Conservation (phyloP, 495 filamentous ascomycete genomes). For the Daldinia decipiens region DNA sequence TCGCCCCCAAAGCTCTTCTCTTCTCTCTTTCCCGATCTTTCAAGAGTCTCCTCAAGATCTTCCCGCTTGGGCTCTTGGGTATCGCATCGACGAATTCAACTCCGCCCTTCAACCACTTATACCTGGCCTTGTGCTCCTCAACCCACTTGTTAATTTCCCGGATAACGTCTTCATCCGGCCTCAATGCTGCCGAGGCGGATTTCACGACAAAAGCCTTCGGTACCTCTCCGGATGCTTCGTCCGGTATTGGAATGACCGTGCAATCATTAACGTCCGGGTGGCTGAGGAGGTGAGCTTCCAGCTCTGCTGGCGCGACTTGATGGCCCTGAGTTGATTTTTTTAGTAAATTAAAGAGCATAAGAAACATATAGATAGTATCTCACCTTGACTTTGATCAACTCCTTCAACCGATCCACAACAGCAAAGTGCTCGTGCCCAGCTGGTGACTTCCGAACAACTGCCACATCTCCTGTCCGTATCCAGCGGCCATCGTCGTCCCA, state of each 20-base stretch:
- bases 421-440: constrained; percentile 79
- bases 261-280: constrained; percentile 85
- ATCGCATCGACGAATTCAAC: constrained; percentile 78
- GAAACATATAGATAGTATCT: constrained; percentile 27
- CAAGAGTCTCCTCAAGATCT: constrained; percentile 85
- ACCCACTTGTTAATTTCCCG: constrained; percentile 79
- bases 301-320: constrained; percentile 92
- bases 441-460: constrained; percentile 70
- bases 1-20: constrained; percentile 68
- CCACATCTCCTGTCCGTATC: constrained; percentile 90
- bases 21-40: constrained; percentile 81
- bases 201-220: constrained; percentile 91
- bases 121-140: constrained; percentile 81
- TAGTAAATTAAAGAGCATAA: background rate
- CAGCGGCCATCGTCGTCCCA: constrained; percentile 75
- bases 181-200: constrained; percentile 67
- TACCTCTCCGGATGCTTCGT: constrained; percentile 79
- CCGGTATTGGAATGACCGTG: constrained; percentile 82
- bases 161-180: constrained; percentile 58
- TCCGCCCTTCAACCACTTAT: constrained; percentile 91
- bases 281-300: constrained; percentile 87
- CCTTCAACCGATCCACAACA: constrained; percentile 91
- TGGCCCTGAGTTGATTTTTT: constrained; percentile 65
- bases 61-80: constrained; percentile 92
- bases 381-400: constrained; percentile 94